Evolutionary conservation across 139 green algal species (phyloP).

Genomic region (Prasinococcaceae sp.): DNA sequence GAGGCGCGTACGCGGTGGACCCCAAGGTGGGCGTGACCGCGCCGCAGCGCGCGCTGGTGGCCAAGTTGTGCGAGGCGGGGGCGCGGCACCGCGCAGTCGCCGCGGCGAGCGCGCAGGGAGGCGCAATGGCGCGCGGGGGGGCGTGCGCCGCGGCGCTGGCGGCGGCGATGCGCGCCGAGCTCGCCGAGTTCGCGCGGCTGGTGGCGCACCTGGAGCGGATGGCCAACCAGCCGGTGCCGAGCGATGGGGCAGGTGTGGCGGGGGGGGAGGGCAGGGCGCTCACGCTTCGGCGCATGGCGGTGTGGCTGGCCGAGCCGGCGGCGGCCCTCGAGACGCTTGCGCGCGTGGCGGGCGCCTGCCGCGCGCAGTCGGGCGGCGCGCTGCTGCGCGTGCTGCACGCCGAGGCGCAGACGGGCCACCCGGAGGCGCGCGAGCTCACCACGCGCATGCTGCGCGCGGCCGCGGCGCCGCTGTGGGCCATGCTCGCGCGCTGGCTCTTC

Average conservation of each 20-base stretch:
- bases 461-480: slow-evolving; percentile 56
- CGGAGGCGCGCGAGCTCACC: slow-evolving; percentile 36
- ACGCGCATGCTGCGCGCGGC: slow-evolving; percentile 35
- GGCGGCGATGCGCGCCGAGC: slow-evolving; percentile 39
- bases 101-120: background rate
- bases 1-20: slow-evolving; percentile 15
- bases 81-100: slow-evolving; percentile 26
- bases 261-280: slow-evolving; percentile 32
- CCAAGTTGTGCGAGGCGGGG: slow-evolving; percentile 24
- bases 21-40: slow-evolving; percentile 4
- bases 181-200: slow-evolving; percentile 65
- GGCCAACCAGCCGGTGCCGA: slow-evolving; percentile 12
- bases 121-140: slow-evolving; percentile 5
- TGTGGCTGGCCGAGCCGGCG: slow-evolving; percentile 70
- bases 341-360: slow-evolving; percentile 37
- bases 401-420: slow-evolving; percentile 57
- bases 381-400: slow-evolving; percentile 50
- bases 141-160: slow-evolving; percentile 53
- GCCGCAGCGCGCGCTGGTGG: background rate
- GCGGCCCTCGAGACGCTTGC: slow-evolving; percentile 63
- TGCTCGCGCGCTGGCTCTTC: slow-evolving; percentile 68
- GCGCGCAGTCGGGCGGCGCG: slow-evolving; percentile 37
- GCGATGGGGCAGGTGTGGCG: background rate
- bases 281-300: slow-evolving; percentile 57
- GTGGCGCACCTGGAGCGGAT: slow-evolving; percentile 74